Base-by-base conservation (phyloP, 257 asterid genomes). In the Cinchona pubescens region DNA sequence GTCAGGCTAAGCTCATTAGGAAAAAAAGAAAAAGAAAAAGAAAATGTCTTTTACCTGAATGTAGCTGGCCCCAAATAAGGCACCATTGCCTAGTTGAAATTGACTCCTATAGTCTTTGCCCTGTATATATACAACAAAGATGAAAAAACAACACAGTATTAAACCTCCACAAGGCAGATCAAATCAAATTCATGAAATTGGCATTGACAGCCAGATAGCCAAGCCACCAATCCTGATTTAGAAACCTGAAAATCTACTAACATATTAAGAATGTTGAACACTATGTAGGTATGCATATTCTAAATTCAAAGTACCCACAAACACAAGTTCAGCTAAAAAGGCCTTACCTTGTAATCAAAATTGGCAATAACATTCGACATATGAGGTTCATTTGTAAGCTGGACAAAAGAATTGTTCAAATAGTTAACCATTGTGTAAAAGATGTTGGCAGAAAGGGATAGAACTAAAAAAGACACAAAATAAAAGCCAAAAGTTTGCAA, bases 341-440 rank as follows among this genome's bases (percentile, higher is more conserved):
- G 1, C 21, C 58, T 76, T 86, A 93, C 99, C 99, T 95, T 95
- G 77, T 95, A 95, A 84, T 95, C 99, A 69, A 95, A 93, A 85
- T 87, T 93, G 81, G 86, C 83, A 96, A 93, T 87, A 74, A 92
- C 96, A 71, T 95, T 97, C 0, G 98, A 92, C 98, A 95, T 92
- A 85, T 95, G 97, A 3, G 94, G 97, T 84, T 95, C 99, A 79
- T 76, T 80, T 7, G 98, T 87, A 73, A 93, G 96, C 99, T 95
- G 86, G 86, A 77, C 65, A 84, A 62, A 49, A 74, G n/a, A 78
- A 77, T n/a, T 74, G 53, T 7, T 15, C 29, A 72, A 14, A 23
- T 15, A n/a, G 48, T 61, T 8, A 58, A n/a, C 38, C 18, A 67
- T 40, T 19, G 18, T 4, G 55, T 7, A 32, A 43, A 53, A 40